phyloP scores from a whole-genome alignment of 75 land plant species.

The Cryptomeria japonica region DNA sequence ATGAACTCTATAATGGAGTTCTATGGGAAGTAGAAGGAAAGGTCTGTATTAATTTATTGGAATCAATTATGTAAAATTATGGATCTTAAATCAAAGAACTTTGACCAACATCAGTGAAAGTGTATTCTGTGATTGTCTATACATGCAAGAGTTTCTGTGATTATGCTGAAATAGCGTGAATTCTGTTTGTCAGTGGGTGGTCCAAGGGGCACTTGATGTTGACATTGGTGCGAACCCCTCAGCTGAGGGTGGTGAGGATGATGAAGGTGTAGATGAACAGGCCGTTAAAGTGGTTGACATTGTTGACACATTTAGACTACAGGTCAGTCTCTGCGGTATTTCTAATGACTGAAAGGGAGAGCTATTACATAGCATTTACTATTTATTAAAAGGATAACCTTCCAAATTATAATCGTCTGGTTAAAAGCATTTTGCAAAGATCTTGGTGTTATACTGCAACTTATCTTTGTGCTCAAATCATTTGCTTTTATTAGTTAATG shows the following conservation, averaged over 20 bases:
- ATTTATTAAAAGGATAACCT: not conserved
- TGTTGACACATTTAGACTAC: slow-evolving; percentile 85
- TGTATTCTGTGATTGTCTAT: not conserved
- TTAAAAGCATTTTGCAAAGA: not conserved
- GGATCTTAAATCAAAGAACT: not conserved
- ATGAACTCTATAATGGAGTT: slow-evolving; percentile 38
- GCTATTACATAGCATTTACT: not conserved
- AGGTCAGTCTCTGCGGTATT: slow-evolving; percentile 28
- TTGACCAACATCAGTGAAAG: not conserved
- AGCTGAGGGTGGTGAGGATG: slow-evolving; percentile 82
- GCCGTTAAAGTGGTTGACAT: slow-evolving; percentile 89
- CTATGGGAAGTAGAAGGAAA: slow-evolving; percentile 71
- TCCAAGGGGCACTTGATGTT: slow-evolving; percentile 73
- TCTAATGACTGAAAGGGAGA: not conserved
- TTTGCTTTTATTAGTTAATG: not conserved
- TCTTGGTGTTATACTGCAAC: not conserved
- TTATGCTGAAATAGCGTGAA: not conserved
- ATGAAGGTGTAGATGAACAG: slow-evolving; percentile 75
- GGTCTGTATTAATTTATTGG: slow-evolving; percentile 19
- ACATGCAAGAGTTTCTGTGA: not conserved
- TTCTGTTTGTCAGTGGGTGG: slow-evolving; percentile 72
- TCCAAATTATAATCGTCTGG: not conserved
- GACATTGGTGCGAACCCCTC: slow-evolving; percentile 93
- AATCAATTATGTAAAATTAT: not conserved
- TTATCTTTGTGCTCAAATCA: not conserved